Percentiles rank a stretch among this genome's conserved stretches.
phyloP scores from a whole-genome alignment of 495 filamentous ascomycete species.

The Penicillium cinerascens region DNA sequence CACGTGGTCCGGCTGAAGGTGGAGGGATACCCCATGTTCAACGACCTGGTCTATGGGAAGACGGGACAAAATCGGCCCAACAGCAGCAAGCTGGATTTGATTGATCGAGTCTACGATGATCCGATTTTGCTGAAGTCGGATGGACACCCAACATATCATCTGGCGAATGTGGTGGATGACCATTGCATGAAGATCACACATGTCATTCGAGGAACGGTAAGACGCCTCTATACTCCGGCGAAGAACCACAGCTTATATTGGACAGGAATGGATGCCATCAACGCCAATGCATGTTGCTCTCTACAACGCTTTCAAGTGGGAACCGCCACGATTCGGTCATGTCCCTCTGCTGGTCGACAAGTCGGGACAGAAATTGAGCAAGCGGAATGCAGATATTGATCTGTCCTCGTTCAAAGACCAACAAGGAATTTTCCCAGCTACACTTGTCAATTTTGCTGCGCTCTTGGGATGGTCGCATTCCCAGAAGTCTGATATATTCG shows the following conservation, averaged over 20 bases:
- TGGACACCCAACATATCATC: constrained; percentile 89
- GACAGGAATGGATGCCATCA: constrained; percentile 85
- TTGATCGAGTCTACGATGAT: constrained; percentile 59
- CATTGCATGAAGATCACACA: constrained; percentile 93
- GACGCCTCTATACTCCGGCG: constrained; percentile 18
- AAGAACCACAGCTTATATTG: constrained; percentile 3
- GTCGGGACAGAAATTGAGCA: constrained; percentile 81
- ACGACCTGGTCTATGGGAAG: constrained; percentile 74
- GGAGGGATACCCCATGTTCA: constrained; percentile 55
- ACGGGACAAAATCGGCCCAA: constrained; percentile 49
- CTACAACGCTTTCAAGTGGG: constrained; percentile 87
- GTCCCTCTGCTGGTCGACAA: constrained; percentile 79
- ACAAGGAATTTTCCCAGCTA: constrained; percentile 64
- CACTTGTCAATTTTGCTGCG: constrained; percentile 78
- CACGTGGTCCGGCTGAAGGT: constrained; percentile 75
- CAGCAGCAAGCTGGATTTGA: constrained; percentile 38
- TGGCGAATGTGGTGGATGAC: constrained; percentile 96
- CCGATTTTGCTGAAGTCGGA: constrained; percentile 88
- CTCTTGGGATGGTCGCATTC: constrained; percentile 83
- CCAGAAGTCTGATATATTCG: constrained; percentile 63
- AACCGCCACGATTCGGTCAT: constrained; percentile 79
- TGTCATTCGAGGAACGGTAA: constrained; percentile 80
- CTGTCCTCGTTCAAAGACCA: constrained; percentile 63
- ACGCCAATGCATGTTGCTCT: constrained; percentile 85
- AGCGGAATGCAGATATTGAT: constrained; percentile 71